Evolutionary conservation across 352 stramenopile genomes (phyloP).

Genomic region (Saprolegnia parasitica): DNA sequence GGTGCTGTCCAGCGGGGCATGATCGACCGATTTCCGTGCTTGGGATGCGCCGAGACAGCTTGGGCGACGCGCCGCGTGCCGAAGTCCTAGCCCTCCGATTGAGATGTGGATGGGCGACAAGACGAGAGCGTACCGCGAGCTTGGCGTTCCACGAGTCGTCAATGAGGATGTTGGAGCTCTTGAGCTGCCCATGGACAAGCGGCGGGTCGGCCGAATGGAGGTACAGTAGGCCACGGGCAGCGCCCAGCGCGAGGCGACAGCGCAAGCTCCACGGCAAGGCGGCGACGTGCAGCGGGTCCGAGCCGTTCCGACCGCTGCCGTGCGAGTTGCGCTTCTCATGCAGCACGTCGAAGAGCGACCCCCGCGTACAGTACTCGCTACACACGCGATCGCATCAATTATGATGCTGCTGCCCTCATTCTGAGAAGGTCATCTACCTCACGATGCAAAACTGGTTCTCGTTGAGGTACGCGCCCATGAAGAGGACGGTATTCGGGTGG

Average conservation of each 20-base stretch:
- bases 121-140: constrained; percentile 38
- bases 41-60: constrained; percentile 64
- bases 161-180: constrained; percentile 85
- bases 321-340: constrained; percentile 43
- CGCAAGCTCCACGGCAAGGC: constrained; percentile 73
- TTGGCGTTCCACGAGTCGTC: constrained; percentile 88
- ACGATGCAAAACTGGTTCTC: constrained; percentile 96
- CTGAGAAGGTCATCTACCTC: constrained; percentile 46
- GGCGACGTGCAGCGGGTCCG: constrained; percentile 7
- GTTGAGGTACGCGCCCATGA: constrained; percentile 96
- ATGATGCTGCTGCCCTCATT: neutral
- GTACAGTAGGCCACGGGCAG: constrained; percentile 72
- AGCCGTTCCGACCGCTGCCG: constrained; percentile 7
- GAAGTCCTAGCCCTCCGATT: constrained; percentile 48
- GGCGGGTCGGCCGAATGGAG: constrained; percentile 79
- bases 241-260: constrained; percentile 74
- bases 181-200: constrained; percentile 81
- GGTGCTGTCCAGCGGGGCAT: constrained; percentile 73
- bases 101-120: neutral
- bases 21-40: constrained; percentile 43
- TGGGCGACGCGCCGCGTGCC: constrained; percentile 74
- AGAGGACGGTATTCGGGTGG: constrained; percentile 98
- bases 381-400: neutral
- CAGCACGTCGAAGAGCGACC: constrained; percentile 95
- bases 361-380: constrained; percentile 89